These are phyloP conservation scores for Wickerhamiella spandovensis DNA, from an alignment of 805 yeast species.

Conservation along the genomic window DNA sequence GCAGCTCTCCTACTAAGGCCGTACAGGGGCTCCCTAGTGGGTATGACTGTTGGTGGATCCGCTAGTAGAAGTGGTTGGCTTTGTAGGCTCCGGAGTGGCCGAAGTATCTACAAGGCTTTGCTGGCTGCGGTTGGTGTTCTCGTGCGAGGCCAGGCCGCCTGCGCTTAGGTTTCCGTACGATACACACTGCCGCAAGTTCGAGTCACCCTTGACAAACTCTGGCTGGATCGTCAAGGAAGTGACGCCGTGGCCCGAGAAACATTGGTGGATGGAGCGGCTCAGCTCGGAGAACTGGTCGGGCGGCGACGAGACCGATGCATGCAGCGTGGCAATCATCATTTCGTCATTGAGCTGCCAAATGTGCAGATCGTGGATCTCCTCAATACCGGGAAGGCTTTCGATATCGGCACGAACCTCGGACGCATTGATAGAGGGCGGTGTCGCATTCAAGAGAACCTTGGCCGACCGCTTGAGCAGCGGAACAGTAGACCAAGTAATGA, in stretches of 20 bases:
- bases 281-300: conserved; percentile 58
- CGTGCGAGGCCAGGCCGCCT: conserved; percentile 5
- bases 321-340: conserved; percentile 75
- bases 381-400: conserved; percentile 52
- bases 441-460: conserved; percentile 79
- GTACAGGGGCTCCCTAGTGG: too few species aligned
- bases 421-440: conserved; percentile 73
- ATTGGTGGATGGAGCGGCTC: conserved; percentile 62
- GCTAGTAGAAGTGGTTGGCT: not conserved
- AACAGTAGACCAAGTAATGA: conserved; percentile 81
- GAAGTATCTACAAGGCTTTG: not conserved
- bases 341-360: conserved; percentile 92
- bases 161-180: conserved; percentile 9
- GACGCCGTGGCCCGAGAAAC: conserved; percentile 72
- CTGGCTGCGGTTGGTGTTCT: not conserved
- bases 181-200: conserved; percentile 7
- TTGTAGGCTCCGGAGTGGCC: too few species aligned
- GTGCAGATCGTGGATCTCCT: conserved; percentile 87
- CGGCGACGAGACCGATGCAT: conserved; percentile 54
- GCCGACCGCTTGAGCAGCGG: conserved; percentile 82
- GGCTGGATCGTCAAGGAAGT: conserved; percentile 96
- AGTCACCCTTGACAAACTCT: conserved; percentile 40
- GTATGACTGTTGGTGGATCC: not conserved
- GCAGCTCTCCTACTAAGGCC: too few species aligned
- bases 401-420: conserved; percentile 61